Evolutionary conservation across 2,329 filamentous ascomycete genomes (phyloP), one percentile per base, ranked within the genome.

Genomic region (Fusarium coffeatum): DNA sequence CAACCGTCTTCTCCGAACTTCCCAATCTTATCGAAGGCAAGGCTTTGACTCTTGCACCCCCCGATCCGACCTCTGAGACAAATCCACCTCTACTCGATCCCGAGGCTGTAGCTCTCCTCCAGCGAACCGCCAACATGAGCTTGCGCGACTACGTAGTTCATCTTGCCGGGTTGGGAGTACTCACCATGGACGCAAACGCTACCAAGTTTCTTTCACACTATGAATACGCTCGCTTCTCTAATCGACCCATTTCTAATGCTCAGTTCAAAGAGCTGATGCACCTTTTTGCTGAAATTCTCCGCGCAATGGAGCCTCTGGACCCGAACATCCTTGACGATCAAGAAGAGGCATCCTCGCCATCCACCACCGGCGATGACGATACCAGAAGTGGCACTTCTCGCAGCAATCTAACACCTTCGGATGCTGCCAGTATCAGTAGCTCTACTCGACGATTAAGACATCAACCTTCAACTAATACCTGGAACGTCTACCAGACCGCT

Each of bases 1-100:
- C 86, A 72, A 89, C 89, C 3, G 93, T 99, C 25, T 85, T 98
- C 20, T 86, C 87, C 40, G 95, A 98, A 79, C 85, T 99, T 25
- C 93, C 94, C 2, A 91, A 97, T 76, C 85, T 98, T 28, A 92
- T 98, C 68, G 95, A 98, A 82, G 95, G 93, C 12, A 95, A 95
- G 78, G 95, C 94, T 2, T 89, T 98, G n/a, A 94, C 93, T 0
- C 86, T 97, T 40, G 93, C 92, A 1, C 93, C 90, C 30, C 83
- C 84, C 1, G 84, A 81, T 68, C 82, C 78, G 37, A 79, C 75
- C 34, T 82, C 81, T 20, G 74, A 74, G 37, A 74, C 76, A 20
- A 79, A 79, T 5, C 80, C 81, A 11, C 82, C 80, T 18, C 76
- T 85, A 23, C 86, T 92, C 3, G 90, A 94, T 72, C 83, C 88